phyloP scores from a whole-genome alignment of 495 filamentous ascomycete genomes.

The Daldinia concentrica region DNA sequence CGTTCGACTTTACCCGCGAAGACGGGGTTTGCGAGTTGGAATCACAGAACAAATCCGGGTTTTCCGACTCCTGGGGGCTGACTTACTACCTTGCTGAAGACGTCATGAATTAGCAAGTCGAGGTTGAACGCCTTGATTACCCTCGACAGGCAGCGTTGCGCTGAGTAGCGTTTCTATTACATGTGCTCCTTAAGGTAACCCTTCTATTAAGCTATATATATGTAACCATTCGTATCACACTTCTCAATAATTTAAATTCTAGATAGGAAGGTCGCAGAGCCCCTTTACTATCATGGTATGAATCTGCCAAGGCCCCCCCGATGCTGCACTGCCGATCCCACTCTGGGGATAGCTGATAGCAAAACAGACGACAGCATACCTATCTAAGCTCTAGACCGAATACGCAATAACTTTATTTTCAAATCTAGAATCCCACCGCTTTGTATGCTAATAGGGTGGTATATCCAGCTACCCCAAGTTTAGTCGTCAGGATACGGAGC shows the following conservation, averaged over 20 bases:
- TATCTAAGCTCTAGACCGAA: slow-evolving; percentile 7
- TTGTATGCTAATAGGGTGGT: slow-evolving; percentile 8
- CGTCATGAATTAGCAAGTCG: neutral
- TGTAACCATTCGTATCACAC: neutral
- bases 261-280: slow-evolving; percentile 12
- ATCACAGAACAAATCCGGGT: neutral
- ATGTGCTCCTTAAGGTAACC: neutral
- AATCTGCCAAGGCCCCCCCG: neutral
- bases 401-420: slow-evolving; percentile 10
- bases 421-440: slow-evolving; percentile 10
- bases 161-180: neutral
- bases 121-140: neutral
- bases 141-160: neutral
- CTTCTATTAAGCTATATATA: neutral
- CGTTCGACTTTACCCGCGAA: slow-evolving; percentile 31
- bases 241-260: neutral
- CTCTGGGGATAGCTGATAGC: neutral
- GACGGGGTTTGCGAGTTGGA: neutral
- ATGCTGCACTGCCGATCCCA: slow-evolving; percentile 10
- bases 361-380: slow-evolving; percentile 6
- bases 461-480: slow-evolving; percentile 18
- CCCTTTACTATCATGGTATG: neutral
- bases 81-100: neutral
- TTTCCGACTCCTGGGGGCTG: neutral
- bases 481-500: slow-evolving; percentile 19